Conservation (phyloP, 306 rosid species). For the Lablab purpureus region DNA sequence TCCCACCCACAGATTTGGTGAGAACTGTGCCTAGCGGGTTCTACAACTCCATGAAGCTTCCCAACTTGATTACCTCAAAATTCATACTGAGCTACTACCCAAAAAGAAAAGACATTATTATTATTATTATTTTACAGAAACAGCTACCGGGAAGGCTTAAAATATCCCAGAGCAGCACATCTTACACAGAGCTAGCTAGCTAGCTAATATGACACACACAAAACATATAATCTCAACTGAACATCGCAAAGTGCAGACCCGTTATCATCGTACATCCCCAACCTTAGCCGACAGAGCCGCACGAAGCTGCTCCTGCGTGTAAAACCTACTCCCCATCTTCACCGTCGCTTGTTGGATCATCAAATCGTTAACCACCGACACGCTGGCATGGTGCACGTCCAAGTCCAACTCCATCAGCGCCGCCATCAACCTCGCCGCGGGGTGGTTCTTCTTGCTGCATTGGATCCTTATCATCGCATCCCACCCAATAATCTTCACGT, state of each 20-base stretch:
- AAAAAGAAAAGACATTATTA: background rate
- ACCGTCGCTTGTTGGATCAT: conserved; percentile 98
- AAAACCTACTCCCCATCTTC: conserved; percentile 84
- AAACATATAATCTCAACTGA: background rate
- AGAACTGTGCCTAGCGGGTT: conserved; percentile 45
- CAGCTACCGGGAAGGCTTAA: conserved; percentile 62
- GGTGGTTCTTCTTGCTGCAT: conserved; percentile 89
- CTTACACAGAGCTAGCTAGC: conserved; percentile 27
- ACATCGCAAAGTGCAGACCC: background rate
- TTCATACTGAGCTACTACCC: conserved; percentile 55
- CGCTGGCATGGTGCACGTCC: conserved; percentile 94
- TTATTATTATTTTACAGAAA: conserved; percentile 53
- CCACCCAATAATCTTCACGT: conserved; percentile 94
- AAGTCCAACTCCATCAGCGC: conserved; percentile 89
- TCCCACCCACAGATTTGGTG: conserved; percentile 19
- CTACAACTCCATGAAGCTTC: conserved; percentile 51
- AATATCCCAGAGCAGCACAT: conserved; percentile 63
- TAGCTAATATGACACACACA: conserved; percentile 3
- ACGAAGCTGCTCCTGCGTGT: conserved; percentile 91
- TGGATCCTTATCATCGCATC: conserved; percentile 93
- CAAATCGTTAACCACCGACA: conserved; percentile 87
- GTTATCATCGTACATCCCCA: conserved; percentile 53
- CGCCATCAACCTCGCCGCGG: conserved; percentile 84
- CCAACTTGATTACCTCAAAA: conserved; percentile 49
- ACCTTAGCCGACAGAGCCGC: conserved; percentile 70